Evolutionary conservation across 148 eudicot genomes (phyloP).

Genomic region (Selenicereus undatus): DNA sequence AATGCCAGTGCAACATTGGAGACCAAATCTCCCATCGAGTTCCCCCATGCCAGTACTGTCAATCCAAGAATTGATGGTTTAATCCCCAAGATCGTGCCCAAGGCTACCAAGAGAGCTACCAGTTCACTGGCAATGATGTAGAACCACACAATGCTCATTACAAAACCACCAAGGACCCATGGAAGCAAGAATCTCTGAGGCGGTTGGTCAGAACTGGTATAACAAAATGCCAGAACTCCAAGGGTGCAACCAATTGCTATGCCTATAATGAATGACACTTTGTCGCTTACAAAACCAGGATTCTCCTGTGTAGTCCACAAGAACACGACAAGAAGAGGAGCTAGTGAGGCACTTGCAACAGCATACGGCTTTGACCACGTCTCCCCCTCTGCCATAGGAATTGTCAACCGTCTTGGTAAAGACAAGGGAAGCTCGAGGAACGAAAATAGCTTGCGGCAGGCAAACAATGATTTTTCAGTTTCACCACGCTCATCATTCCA

Average conservation of each 20-base stretch:
- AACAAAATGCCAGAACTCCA: slow-evolving; percentile 48
- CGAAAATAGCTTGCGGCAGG: slow-evolving; percentile 53
- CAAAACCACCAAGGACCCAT: slow-evolving; percentile 87
- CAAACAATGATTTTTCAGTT: slow-evolving; percentile 33
- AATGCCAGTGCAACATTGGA: slow-evolving; percentile 73
- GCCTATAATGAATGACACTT: slow-evolving; percentile 41
- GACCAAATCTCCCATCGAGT: slow-evolving; percentile 95
- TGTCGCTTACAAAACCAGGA: slow-evolving; percentile 37
- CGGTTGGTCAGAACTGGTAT: slow-evolving; percentile 60
- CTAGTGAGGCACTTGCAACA: slow-evolving; percentile 65
- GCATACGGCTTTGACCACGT: slow-evolving; percentile 83
- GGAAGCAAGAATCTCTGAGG: slow-evolving; percentile 59
- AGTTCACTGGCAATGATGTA: slow-evolving; percentile 95
- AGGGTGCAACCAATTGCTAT: slow-evolving; percentile 38
- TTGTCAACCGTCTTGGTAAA: slow-evolving; percentile 74
- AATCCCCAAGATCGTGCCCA: slow-evolving; percentile 67
- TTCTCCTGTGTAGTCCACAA: slow-evolving; percentile 53
- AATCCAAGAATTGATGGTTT: slow-evolving; percentile 86
- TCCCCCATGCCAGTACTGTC: slow-evolving; percentile 98
- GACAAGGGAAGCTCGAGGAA: slow-evolving; percentile 73
- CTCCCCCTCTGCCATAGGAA: slow-evolving; percentile 78
- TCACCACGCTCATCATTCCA: slow-evolving; percentile 77
- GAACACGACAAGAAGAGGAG: slow-evolving; percentile 72
- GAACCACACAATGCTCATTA: slow-evolving; percentile 95
- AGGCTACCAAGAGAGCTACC: slow-evolving; percentile 71